Conservation (phyloP, 148 eudicot species). For the Linanthus parryae region DNA sequence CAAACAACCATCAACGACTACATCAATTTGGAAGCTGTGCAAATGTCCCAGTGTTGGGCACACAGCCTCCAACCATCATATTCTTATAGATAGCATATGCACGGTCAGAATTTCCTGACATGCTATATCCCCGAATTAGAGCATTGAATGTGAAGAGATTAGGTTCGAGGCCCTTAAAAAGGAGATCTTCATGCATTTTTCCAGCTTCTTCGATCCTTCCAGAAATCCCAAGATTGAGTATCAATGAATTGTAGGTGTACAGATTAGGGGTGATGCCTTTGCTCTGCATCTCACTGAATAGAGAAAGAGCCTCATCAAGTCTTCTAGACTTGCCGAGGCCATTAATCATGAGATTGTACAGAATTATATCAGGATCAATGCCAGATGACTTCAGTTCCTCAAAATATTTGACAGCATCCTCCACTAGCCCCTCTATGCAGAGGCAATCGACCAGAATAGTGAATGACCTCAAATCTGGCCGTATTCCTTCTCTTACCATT, state of each 20-base stretch:
- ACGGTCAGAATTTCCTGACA: constrained; percentile 61
- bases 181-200: constrained; percentile 64
- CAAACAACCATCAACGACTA: constrained; percentile 5
- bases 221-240: constrained; percentile 64
- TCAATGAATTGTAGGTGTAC: constrained; percentile 74
- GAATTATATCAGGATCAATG: constrained; percentile 78
- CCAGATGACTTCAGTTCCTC: constrained; percentile 60
- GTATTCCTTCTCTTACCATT: constrained; percentile 76
- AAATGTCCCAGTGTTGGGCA: constrained; percentile 75
- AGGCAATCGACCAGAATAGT: constrained; percentile 84
- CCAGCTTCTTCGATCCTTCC: constrained; percentile 76
- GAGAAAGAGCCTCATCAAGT: constrained; percentile 52
- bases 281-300: constrained; percentile 58
- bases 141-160: constrained; percentile 84
- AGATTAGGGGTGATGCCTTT: constrained; percentile 63
- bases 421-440: constrained; percentile 51
- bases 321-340: constrained; percentile 72
- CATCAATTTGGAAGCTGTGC: constrained; percentile 83
- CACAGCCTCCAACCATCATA: constrained; percentile 94
- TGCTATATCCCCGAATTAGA: constrained; percentile 79
- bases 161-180: constrained; percentile 63
- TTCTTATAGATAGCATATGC: constrained; percentile 83
- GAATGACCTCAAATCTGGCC: constrained; percentile 87
- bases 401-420: constrained; percentile 67
- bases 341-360: constrained; percentile 81